These are phyloP conservation scores for Globisporangium megalacanthum DNA, from an alignment of 352 stramenopile genomes.

Conservation along the genomic window DNA sequence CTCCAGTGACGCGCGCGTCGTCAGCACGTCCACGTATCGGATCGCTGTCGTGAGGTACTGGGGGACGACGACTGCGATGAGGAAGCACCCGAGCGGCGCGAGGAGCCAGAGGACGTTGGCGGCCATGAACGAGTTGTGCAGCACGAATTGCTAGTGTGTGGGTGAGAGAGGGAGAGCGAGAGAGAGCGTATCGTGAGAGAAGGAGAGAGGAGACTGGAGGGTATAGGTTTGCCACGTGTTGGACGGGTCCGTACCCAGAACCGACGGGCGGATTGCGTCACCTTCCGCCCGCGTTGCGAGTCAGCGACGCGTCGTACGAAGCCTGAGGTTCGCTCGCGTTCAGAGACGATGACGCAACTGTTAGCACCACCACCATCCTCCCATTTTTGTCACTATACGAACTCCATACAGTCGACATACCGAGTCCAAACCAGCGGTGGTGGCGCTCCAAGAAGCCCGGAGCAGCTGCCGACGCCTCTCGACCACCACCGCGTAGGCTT, in stretches of 20 bases:
- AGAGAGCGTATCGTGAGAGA: neutral
- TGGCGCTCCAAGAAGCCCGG: constrained; percentile 8
- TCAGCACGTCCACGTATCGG: constrained; percentile 63
- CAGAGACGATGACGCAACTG: neutral
- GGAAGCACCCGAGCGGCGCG: constrained; percentile 59
- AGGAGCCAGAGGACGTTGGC: constrained; percentile 74
- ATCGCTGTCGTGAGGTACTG: constrained; percentile 66
- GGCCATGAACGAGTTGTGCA: constrained; percentile 70
- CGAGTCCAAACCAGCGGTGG: constrained; percentile 1
- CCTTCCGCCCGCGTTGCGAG: constrained; percentile 16
- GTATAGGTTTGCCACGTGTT: neutral
- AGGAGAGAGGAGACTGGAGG: neutral
- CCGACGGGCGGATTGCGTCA: constrained; percentile 21
- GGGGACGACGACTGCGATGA: constrained; percentile 61
- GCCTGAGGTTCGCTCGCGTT: neutral
- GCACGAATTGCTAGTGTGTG: constrained; percentile 21
- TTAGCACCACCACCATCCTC: too few relatives aligned
- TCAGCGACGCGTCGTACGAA: constrained; percentile 5
- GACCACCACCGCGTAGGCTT: neutral
- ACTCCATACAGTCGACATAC: neutral
- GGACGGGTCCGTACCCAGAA: constrained; percentile 28
- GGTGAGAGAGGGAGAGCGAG: too few relatives aligned
- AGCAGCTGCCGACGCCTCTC: neutral
- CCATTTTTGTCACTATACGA: neutral
- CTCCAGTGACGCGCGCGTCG: constrained; percentile 29